Percentiles rank a stretch among this genome's conserved stretches.
Evolutionary conservation across 805 yeast genomes (phyloP).

Genomic region (Candida succiphila): DNA sequence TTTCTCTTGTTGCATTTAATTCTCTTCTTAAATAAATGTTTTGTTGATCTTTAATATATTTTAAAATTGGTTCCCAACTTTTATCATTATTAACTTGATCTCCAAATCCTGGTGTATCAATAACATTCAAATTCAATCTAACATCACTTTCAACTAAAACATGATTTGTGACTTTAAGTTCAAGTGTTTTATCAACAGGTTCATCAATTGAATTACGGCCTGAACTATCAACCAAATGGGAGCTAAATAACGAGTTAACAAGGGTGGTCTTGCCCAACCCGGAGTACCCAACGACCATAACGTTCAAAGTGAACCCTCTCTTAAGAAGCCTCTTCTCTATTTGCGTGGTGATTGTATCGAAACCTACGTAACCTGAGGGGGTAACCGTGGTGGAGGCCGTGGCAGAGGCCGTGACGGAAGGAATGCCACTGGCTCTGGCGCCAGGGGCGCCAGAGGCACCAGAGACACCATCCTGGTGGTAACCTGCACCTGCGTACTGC

Average conservation of each 20-base stretch:
- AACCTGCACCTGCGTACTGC: too few species aligned
- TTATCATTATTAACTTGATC: slow-evolving; percentile 92
- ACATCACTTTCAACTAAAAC: slow-evolving; percentile 79
- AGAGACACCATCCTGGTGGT: too few species aligned
- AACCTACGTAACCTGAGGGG: slow-evolving; percentile 84
- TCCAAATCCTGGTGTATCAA: slow-evolving; percentile 98
- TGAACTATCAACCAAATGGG: slow-evolving; percentile 62
- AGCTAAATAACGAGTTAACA: slow-evolving; percentile 81
- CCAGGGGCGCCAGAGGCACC: too few species aligned
- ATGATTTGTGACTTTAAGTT: slow-evolving; percentile 64
- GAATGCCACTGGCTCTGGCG: too few species aligned
- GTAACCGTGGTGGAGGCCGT: slow-evolving; percentile 10
- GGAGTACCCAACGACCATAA: slow-evolving; percentile 89
- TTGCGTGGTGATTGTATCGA: slow-evolving; percentile 92
- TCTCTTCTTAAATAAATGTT: slow-evolving; percentile 86
- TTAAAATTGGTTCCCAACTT: slow-evolving; percentile 94
- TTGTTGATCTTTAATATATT: slow-evolving; percentile 92
- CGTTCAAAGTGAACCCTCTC: slow-evolving; percentile 88
- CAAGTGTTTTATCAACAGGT: slow-evolving; percentile 80
- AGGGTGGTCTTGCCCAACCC: slow-evolving; percentile 94
- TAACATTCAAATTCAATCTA: slow-evolving; percentile 72
- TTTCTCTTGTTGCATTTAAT: slow-evolving; percentile 89
- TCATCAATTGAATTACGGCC: slow-evolving; percentile 63
- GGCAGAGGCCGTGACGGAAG: too few species aligned
- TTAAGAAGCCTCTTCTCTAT: slow-evolving; percentile 87